Base-by-base conservation (phyloP, 208 protist genomes). In the Zelonia costaricensis region DNA sequence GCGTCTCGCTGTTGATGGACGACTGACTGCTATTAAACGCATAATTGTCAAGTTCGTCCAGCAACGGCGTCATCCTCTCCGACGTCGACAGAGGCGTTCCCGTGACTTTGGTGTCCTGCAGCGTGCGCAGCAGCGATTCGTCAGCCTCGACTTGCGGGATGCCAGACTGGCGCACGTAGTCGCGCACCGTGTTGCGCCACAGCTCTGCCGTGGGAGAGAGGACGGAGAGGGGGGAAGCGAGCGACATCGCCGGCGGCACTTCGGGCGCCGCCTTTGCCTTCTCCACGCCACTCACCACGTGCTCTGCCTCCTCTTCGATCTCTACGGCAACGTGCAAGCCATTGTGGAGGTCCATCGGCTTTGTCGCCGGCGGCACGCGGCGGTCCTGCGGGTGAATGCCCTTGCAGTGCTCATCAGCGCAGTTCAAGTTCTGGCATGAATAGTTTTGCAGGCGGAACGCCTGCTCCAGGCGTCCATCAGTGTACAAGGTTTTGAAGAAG, bases 401-500 rank as follows among this genome's bases (percentile, higher is more conserved):
- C 49, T 80, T 82, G 68, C 88, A 94, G 49, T 87, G 82, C 47
- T 92, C 82, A 61, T 92, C 73, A 0, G 55, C 62, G 36, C 88
- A 94, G 15, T 43, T 71, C 30, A 69, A 57, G 54, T 88, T 66
- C 47, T 69, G 79, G 59, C 88, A 94, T 7, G 73, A 73, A 47
- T 74, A 82, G 40, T 77, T 60, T 46, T 87, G 76, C 23, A 69
- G 53, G 23, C 88, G 88, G 62, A 94, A 91, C 15, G 88, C 88
- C 44, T 94, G 88, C 35, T 85, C 82, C 8, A 94, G 78, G 7
- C 88, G 76, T 7, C 88, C 88, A 30, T 88, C 88, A 0, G 88
- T 94, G 68, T 91, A 94, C 7, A 92, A 23, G 5, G 88, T 94
- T 61, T 94, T 94, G 53, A 94, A 94, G 56, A 94, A 94, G 1